Conservation (phyloP, 192 early-diverging fungal species). For the Oehlia diaphana region DNA sequence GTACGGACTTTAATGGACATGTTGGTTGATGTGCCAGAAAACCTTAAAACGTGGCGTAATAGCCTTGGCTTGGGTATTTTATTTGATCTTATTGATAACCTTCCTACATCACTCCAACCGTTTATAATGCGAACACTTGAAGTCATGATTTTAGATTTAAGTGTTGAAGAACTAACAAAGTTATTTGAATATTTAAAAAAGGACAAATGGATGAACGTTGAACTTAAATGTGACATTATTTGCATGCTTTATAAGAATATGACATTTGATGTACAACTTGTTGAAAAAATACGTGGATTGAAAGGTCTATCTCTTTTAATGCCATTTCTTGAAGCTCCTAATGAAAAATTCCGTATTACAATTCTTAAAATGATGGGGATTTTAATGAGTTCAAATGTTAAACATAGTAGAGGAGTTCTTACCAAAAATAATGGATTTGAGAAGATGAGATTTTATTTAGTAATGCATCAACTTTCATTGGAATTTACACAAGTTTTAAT, state of each 20-base stretch:
- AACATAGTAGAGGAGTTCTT: slow-evolving; percentile 37
- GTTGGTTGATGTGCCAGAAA: slow-evolving; percentile 40
- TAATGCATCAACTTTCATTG: slow-evolving; percentile 40
- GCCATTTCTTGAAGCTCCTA: slow-evolving; percentile 37
- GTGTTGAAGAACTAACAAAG: slow-evolving; percentile 39
- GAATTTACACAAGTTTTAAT: slow-evolving; percentile 43
- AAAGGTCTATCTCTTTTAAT: slow-evolving; percentile 41
- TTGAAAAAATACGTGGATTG: slow-evolving; percentile 39
- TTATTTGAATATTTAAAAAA: slow-evolving; percentile 39
- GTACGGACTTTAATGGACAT: slow-evolving; percentile 41
- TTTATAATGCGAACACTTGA: slow-evolving; percentile 46
- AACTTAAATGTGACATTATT: slow-evolving; percentile 39
- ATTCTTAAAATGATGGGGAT: slow-evolving; percentile 47
- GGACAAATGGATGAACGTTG: slow-evolving; percentile 34
- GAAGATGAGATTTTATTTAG: slow-evolving; percentile 31
- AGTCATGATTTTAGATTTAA: slow-evolving; percentile 41
- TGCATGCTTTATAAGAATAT: slow-evolving; percentile 44
- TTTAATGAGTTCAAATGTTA: slow-evolving; percentile 41
- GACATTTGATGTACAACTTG: slow-evolving; percentile 35
- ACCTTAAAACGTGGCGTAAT: slow-evolving; percentile 36
- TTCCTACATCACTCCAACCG: slow-evolving; percentile 36
- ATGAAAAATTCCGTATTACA: slow-evolving; percentile 41
- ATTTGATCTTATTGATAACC: slow-evolving; percentile 38
- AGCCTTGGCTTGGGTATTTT: slow-evolving; percentile 37
- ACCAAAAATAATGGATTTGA: slow-evolving; percentile 41